phyloP scores from a whole-genome alignment of 1,139 yeast genomes.

The Hansenula lynferdii region DNA sequence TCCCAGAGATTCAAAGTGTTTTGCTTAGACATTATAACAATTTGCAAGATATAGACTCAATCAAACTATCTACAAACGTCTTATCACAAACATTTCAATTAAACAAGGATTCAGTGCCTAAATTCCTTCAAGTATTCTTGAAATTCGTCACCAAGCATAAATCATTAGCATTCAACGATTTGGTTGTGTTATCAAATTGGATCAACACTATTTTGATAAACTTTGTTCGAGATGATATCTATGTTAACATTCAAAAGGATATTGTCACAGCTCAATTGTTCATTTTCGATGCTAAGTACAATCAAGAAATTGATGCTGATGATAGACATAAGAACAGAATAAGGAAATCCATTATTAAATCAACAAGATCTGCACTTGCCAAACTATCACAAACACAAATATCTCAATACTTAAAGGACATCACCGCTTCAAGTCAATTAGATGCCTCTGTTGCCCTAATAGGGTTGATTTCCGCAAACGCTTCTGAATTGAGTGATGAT shows the following conservation, averaged over 20 bases:
- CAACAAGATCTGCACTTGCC: slow-evolving; percentile 5
- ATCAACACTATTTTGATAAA: slow-evolving; percentile 24
- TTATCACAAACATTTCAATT: slow-evolving; percentile 31
- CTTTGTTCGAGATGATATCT: slow-evolving; percentile 10
- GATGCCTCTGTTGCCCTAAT: slow-evolving; percentile 28
- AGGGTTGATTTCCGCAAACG: slow-evolving; percentile 38
- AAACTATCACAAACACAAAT: slow-evolving; percentile 11
- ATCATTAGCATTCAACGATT: slow-evolving; percentile 47
- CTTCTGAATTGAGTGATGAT: slow-evolving; percentile 14
- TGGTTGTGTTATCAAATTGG: slow-evolving; percentile 57
- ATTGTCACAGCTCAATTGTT: slow-evolving; percentile 23
- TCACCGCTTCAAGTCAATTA: slow-evolving; percentile 19
- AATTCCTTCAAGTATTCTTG: slow-evolving; percentile 34
- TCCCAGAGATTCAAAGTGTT: slow-evolving; percentile 24
- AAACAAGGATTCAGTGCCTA: slow-evolving; percentile 31
- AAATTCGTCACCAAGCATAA: slow-evolving; percentile 30
- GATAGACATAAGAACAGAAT: slow-evolving; percentile 46
- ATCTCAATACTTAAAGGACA: slow-evolving; percentile 7
- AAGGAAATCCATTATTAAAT: slow-evolving; percentile 23
- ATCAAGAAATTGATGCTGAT: slow-evolving; percentile 18
- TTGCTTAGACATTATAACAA: slow-evolving; percentile 43
- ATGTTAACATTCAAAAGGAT: slow-evolving; percentile 18
- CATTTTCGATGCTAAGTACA: slow-evolving; percentile 14
- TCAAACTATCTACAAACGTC: slow-evolving; percentile 35
- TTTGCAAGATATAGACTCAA: slow-evolving; percentile 46